Base-by-base conservation (phyloP, 345 rosid genomes). In the Brassica napus region DNA sequence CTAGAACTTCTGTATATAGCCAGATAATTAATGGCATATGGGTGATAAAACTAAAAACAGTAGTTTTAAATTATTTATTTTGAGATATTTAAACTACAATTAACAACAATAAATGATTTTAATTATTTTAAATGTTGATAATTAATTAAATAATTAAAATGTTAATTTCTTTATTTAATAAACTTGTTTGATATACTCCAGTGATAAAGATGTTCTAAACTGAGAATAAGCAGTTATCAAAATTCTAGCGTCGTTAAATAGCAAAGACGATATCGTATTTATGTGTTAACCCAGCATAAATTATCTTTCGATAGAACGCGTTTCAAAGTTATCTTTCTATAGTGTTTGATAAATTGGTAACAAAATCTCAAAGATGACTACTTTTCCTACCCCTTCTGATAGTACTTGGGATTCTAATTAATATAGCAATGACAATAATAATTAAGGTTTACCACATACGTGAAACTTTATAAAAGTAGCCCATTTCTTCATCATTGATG, bases 401-500 rank as follows among this genome's bases (percentile, higher is more conserved):
- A 4, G 11, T 11, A 18, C 35, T 23, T 8, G 8, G 21, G 69
- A 70, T 24, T 77, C 21, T 61, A 21, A 26, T 55, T 62, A 14
- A 26, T 71, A 15, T 11, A 15, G 47, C 30, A 30, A 76, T 42
- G 49, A 30, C 32, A 9, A 49, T 30, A 68, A 24, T 28, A 68
- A 30, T 68, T 2, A 57, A 55, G 39, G 65, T 35, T 77, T 64
- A 77, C 35, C 49, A 37, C 18, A 21, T 23, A 42, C n/a, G 16
- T 69, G 54, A 77, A 26, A 68, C 32, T 62, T 69, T 14, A 62
- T n/a, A 32, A 35, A 62, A 32, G 35, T 49, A 70, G 49, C 72
- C 30, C 21, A 77, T 61, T 37, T 71, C 70, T 71, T 37, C 71
- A 24, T 71, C 76, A 71, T 64, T 4, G 21, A 64, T 71, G 57